Evolutionary conservation across 352 stramenopile species (phyloP).

Genomic region (Phytophthora palmivora): DNA sequence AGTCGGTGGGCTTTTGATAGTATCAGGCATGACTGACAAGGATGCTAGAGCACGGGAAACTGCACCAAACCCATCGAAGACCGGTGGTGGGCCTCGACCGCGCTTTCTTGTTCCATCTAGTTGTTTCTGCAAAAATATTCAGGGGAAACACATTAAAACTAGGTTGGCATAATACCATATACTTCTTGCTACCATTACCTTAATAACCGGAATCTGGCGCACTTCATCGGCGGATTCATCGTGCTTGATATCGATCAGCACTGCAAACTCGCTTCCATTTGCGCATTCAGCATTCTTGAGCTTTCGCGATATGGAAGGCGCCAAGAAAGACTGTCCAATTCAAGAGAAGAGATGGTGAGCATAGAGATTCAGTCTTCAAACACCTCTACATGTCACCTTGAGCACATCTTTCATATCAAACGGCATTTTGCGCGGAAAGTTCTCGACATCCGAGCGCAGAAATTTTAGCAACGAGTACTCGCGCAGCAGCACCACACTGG

Average conservation of each 20-base stretch:
- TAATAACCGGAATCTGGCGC: conserved; percentile 78
- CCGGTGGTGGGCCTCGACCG: conserved; percentile 58
- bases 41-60: conserved; percentile 67
- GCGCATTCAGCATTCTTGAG: conserved; percentile 61
- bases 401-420: conserved; percentile 84
- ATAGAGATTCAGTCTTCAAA: background rate
- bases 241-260: conserved; percentile 76
- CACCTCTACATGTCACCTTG: conserved; percentile 50
- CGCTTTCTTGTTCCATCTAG: conserved; percentile 74
- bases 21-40: conserved; percentile 55
- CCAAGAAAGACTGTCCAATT: conserved; percentile 49
- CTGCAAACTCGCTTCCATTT: conserved; percentile 67
- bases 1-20: conserved; percentile 64
- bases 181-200: conserved; percentile 35
- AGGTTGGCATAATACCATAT: conserved; percentile 5
- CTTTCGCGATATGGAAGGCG: conserved; percentile 47
- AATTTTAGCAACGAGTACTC: conserved; percentile 80
- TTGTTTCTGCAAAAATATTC: conserved; percentile 49
- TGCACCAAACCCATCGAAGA: conserved; percentile 82
- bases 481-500: conserved; percentile 76
- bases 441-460: conserved; percentile 42
- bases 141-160: background rate
- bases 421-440: conserved; percentile 45
- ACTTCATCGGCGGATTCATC: conserved; percentile 75
- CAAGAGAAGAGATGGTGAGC: conserved; percentile 10